These are phyloP conservation scores for Ramaria rubella DNA, from an alignment of 768 basidiomycete species.

Conservation along the genomic window DNA sequence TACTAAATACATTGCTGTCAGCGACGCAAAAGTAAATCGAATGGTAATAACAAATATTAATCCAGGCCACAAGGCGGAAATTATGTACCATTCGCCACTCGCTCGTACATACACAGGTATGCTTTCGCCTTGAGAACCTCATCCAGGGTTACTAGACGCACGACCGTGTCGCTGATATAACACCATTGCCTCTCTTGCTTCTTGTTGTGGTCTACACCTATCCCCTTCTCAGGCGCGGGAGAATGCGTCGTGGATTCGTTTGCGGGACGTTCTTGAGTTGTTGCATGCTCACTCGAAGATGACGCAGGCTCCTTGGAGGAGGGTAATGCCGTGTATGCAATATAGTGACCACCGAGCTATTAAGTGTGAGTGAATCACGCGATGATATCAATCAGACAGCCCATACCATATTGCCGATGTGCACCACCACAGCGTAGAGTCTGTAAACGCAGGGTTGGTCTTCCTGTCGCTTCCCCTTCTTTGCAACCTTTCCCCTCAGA, in stretches of 20 bases:
- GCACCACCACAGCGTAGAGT: slow-evolving; percentile 77
- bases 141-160: slow-evolving; percentile 73
- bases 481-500: slow-evolving; percentile 8
- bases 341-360: slow-evolving; percentile 84
- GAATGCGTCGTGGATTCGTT: not conserved
- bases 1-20: not conserved
- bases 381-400: not conserved
- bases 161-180: slow-evolving; percentile 84
- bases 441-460: slow-evolving; percentile 50
- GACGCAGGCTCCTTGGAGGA: slow-evolving; percentile 15
- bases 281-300: not conserved
- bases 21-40: not conserved
- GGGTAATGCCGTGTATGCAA: slow-evolving; percentile 77
- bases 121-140: slow-evolving; percentile 90
- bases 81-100: slow-evolving; percentile 29
- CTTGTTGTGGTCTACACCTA: not conserved
- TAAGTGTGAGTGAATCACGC: not conserved
- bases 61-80: not conserved
- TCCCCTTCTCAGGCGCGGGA: not conserved
- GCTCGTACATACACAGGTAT: slow-evolving; percentile 91
- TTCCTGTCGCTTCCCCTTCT: slow-evolving; percentile 17
- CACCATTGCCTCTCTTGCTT: slow-evolving; percentile 64
- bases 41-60: no score
- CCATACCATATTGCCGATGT: slow-evolving; percentile 81
- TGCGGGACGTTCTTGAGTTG: not conserved